Evolutionary conservation across 2,329 filamentous ascomycete genomes (phyloP), one percentile per base, ranked within the genome.

Genomic region (Coniochaeta sp.): DNA sequence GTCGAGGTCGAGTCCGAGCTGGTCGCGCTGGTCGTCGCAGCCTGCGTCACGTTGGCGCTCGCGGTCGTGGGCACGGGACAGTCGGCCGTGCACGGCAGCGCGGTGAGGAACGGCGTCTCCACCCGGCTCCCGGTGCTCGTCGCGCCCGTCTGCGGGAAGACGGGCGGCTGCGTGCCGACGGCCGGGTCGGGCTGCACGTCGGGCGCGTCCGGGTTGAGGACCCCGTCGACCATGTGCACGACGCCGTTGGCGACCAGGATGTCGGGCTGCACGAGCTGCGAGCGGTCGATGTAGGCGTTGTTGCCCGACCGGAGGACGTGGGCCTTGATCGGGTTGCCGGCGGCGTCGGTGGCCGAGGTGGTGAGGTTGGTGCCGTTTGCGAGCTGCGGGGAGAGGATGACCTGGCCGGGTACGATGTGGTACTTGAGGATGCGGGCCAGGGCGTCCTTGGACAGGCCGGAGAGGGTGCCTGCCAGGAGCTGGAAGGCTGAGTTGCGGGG

Each of bases 201-300:
- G 16, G 71, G 61, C 4, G 68, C 72, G 40, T 76, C 68, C 1
- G 77, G 79, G 66, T 78, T 81, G 32, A 82, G 71, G 8, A 81
- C 77, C 60, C 74, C 76, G 67, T 87, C 83, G 60, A 86, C 75
- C 52, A 86, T 73, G 68, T 86, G 84, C 22, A 85, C 70, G 56
- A 86, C 81, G 42, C 83, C 83, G 65, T 85, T 85, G 59, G 80
- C 77, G 54, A 83, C 69, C 17, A 86, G 72, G 34, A 83, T 76
- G 64, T 86, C 81, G 1, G 78, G 73, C 62, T 76, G 72, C n/a
- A 81, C 70, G 26, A 86, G 73, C 65, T 79, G 75, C 3, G 82
- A 81, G n/a, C 77, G 74, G 73, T 83, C 81, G 64, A 79, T 73
- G 63, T 74, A 83, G 38, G 75, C 69, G 14, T 70, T 70, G 44